These are phyloP conservation scores for Triticum aestivum DNA, from an alignment of 176 grass and related monocot species.

Conservation along the genomic window DNA sequence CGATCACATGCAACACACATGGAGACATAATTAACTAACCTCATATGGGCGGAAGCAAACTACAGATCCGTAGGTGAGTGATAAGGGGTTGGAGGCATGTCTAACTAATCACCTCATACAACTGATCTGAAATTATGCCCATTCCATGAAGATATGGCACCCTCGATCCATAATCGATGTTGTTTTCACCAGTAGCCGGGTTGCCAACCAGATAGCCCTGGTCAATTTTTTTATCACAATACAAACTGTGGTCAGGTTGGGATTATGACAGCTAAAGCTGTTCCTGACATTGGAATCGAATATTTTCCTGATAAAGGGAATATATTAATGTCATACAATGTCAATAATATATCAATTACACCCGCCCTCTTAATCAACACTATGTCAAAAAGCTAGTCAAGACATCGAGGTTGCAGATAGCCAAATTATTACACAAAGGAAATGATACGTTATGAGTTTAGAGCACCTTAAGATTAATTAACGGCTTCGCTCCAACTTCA, in stretches of 20 bases:
- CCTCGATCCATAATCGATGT: background rate
- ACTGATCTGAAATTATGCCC: slow-evolving; percentile 57
- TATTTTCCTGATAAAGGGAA: background rate
- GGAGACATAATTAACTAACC: background rate
- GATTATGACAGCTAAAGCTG: background rate
- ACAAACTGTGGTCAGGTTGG: background rate
- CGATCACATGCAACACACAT: background rate
- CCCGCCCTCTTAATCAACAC: too few relatives aligned
- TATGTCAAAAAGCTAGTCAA: background rate
- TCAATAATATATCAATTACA: background rate
- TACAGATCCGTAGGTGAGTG: background rate
- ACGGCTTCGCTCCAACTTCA: background rate
- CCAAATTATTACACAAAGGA: background rate
- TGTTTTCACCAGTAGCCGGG: slow-evolving; percentile 25
- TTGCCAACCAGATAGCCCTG: slow-evolving; percentile 62
- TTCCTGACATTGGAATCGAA: background rate
- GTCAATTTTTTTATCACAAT: background rate
- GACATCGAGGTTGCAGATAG: background rate
- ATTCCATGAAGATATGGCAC: slow-evolving; percentile 50
- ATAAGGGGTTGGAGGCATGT: background rate
- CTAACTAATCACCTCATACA: slow-evolving; percentile 40
- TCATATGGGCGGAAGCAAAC: background rate
- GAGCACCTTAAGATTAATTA: slow-evolving; percentile 4
- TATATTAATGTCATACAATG: background rate
- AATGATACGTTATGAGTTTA: background rate